Evolutionary conservation across 2,329 filamentous ascomycete genomes (phyloP).

Genomic region (Alternaria postmessia): DNA sequence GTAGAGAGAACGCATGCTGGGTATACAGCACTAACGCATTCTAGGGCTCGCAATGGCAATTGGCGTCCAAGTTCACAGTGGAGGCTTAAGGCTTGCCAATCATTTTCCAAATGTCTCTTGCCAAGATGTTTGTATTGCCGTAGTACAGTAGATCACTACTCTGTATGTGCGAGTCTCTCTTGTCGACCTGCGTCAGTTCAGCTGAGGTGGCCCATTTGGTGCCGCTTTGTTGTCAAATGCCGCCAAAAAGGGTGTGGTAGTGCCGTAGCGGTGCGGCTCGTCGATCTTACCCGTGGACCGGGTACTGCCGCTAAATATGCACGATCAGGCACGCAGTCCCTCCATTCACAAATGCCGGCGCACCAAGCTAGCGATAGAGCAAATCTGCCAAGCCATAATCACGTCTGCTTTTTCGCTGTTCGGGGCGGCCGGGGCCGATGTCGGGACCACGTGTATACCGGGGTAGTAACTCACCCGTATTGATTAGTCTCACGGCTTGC

Average conservation of each 20-base stretch:
- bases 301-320: slow-evolving; percentile 1
- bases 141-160: slow-evolving; percentile 2
- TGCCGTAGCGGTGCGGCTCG: neutral
- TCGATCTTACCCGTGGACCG: neutral
- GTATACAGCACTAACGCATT: neutral
- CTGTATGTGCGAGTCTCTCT: neutral
- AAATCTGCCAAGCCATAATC: neutral
- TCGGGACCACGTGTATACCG: neutral
- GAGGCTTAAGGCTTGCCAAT: neutral
- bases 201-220: neutral
- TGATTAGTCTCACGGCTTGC: neutral
- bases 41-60: neutral
- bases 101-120: neutral
- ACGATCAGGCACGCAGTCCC: neutral
- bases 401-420: neutral
- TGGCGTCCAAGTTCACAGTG: neutral
- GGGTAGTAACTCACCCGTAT: neutral
- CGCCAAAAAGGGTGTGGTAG: neutral
- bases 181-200: neutral
- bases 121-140: neutral
- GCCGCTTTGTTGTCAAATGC: neutral
- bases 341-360: neutral
- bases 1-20: neutral
- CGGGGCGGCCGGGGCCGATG: neutral
- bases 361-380: neutral